Evolutionary conservation across 805 yeast genomes (phyloP).

Genomic region (Barnettozyma sucrosica): DNA sequence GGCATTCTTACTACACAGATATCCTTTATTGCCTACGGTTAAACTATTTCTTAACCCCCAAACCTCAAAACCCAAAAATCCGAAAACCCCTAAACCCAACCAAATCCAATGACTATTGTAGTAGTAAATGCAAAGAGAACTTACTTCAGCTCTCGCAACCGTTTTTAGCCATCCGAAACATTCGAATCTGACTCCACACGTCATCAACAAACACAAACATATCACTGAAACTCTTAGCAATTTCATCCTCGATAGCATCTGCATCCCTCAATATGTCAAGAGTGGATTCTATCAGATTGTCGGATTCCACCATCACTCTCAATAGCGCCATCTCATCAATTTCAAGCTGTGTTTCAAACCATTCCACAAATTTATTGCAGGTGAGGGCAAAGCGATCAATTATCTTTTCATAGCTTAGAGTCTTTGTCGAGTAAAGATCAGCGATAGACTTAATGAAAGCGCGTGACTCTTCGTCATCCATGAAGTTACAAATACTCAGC

Average conservation of each 20-base stretch:
- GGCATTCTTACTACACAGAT: not conserved
- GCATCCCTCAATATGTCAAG: slow-evolving; percentile 11
- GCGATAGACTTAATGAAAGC: not conserved
- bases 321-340: slow-evolving; percentile 10
- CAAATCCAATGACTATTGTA: not conserved
- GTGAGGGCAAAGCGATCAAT: slow-evolving; percentile 1
- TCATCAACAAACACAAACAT: slow-evolving; percentile 7
- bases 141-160: not conserved
- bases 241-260: slow-evolving; percentile 11
- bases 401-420: slow-evolving; percentile 8
- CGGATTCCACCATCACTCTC: slow-evolving; percentile 3
- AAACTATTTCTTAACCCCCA: not conserved
- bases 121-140: not conserved
- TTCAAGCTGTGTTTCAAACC: slow-evolving; percentile 9
- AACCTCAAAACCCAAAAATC: too few relatives aligned
- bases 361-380: slow-evolving; percentile 8
- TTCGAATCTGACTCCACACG: not conserved
- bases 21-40: not conserved
- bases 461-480: not conserved
- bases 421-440: slow-evolving; percentile 1
- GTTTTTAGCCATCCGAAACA: not conserved
- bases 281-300: slow-evolving; percentile 6
- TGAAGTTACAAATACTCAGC: not conserved
- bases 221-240: slow-evolving; percentile 4
- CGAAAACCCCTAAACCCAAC: not conserved